Base-by-base conservation (phyloP, 345 rosid genomes). In the sweet orange (Citrus sinensis) region DNA sequence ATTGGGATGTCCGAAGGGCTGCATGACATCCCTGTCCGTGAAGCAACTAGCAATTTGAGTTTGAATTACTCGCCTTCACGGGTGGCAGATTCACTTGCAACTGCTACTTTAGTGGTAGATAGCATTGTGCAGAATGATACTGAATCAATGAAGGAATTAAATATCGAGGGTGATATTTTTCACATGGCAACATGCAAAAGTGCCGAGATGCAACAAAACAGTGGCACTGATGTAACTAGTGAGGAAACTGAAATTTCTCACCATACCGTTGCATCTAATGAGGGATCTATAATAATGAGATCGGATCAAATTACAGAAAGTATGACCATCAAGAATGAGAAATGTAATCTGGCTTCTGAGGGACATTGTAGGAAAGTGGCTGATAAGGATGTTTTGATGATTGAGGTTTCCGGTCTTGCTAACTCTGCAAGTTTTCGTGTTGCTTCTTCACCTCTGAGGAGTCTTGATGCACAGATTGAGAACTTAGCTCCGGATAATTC, bases 11-110 rank as follows among this genome's bases (percentile, higher is more conserved):
- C 79, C 70, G 81, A 56, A 68, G 59, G 70, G 69, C 80, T 78
- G 74, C 80, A 82, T 75, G 90, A 85, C 25, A 79, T 85, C 58
- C 80, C 62, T 62, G 76, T 83, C 39, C 63, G 83, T 76, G 87
- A 86, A 79, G 85, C 81, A 68, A 70, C 76, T 17, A 67, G 81
- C 6, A 67, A 77, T 59, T 39, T 66, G 75, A 69, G 76, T 46
- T 80, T 82, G 67, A 77, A 71, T 68, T 81, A 82, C 74, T 70
- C 73, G 55, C 83, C 83, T 67, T 86, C 76, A 60, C 66, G 73
- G 76, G 81, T 67, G 63, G 79, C 77, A 70, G 35, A 67, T 69
- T 79, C 81, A 27, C 79, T 75, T 67, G 82, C 78, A 1, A 34
- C 80, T 70, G 79, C 87, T 4, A 51, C 79, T 77, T 32, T 67